Evolutionary conservation across 441 rosid genomes (phyloP).

Genomic region (Arabidopsis hybrid): DNA sequence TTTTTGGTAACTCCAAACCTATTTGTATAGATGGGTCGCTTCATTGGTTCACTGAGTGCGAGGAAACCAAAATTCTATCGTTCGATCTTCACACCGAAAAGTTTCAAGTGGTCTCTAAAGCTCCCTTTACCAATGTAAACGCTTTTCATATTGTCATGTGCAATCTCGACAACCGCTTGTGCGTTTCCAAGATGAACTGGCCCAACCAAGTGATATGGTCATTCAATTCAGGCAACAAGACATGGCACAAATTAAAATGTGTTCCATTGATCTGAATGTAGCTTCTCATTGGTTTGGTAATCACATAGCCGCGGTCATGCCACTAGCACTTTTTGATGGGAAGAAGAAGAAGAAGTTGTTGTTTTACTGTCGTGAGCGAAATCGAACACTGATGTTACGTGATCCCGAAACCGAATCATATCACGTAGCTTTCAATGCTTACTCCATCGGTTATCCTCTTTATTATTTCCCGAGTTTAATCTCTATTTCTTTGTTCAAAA

Average conservation of each 20-base stretch:
- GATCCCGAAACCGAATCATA: not conserved
- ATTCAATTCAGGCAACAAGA: constrained; percentile 10
- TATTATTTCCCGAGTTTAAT: too few species aligned
- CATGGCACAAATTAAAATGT: constrained; percentile 4
- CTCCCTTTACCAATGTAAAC: not conserved
- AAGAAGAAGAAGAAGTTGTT: not conserved
- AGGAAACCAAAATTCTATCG: constrained; percentile 2
- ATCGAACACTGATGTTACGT: not conserved
- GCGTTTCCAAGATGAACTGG: too few species aligned
- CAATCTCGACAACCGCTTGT: constrained; percentile 16
- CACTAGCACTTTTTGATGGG: constrained; percentile 6
- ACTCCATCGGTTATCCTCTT: too few species aligned
- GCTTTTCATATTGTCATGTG: not conserved
- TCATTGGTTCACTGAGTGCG: not conserved
- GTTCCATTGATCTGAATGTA: not conserved
- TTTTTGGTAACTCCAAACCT: not conserved
- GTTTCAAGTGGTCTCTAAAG: constrained; percentile 6
- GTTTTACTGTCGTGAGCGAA: not conserved
- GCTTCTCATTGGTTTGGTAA: too few species aligned
- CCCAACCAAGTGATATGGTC: constrained; percentile 26
- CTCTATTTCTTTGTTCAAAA: too few species aligned
- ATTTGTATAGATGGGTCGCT: not conserved
- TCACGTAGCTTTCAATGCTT: too few species aligned
- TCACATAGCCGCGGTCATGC: too few species aligned
- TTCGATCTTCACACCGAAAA: constrained; percentile 6